Base-by-base conservation (phyloP, 805 yeast species). In the Starmerella floris region DNA sequence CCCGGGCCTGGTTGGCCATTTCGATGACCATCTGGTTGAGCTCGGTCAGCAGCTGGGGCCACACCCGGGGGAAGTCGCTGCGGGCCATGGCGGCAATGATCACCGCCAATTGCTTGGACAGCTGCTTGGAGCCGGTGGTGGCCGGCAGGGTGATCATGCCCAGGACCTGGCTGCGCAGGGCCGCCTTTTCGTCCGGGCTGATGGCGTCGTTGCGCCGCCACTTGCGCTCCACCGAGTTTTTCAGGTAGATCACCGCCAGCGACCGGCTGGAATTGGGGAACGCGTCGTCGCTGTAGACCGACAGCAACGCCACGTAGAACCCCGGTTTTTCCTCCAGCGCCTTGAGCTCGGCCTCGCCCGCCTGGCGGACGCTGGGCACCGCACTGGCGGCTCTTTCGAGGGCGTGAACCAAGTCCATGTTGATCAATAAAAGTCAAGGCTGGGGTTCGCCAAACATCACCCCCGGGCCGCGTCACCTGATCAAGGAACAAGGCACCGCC, bases 171-270 rank as follows among this genome's bases (percentile, higher is more conserved):
- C 21, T 28, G 4, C 52, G 42, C 5, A 51, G 22, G 3, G 19
- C 19, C 55, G 83, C 94, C 57, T 85, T 88, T 55, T 85, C 96
- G 16, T 79, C 83, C 37, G 69, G 70, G 2, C 69, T 50, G 17
- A 79, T 63, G 27, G 67, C 62, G 17, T 83, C 67, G 0, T 83
- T 67, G 1, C 78, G 66, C 45, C 95, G 67, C 97, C 98, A 88
- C 55, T 74, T 75, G 56, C 73, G 75, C 16, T 83, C 94, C 19
- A 84, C 67, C 1, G 93, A 93, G 59, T 88, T 88, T 56, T 91
- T 88, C 61, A 88, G 76, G 50, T 80, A 81, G 33, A 88, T 88
- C 1, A 84, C 69, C 0, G 94, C 85, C 22, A 87, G 64, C 94
- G 95, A 85, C 54, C 97, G 67, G 6, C 76, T 19, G 61, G 56